Evolutionary conservation across 202 grass and related monocot species (phyloP), one percentile per base, ranked within the genome.

Genomic region (Zizania palustris): DNA sequence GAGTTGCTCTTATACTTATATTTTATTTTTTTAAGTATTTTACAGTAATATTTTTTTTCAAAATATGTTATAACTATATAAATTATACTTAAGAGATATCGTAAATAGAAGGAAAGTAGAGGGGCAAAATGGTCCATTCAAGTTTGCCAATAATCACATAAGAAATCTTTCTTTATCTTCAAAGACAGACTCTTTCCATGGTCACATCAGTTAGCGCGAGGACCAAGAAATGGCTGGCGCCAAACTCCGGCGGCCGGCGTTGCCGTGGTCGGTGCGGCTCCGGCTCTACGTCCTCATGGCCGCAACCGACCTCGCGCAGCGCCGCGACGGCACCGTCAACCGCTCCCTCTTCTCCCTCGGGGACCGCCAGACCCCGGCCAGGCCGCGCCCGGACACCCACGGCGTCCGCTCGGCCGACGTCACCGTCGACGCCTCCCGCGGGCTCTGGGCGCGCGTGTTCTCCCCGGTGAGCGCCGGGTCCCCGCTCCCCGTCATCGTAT

Each of bases 401-500:
- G 83, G 75, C 40, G 75, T 80, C 67, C 60, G 67, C 36, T 55
- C 68, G 36, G n/a, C 19, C 3, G 83, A 85, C 33, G 37, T 79
- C 75, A 55, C 55, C 67, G 28, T 85, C 39, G 75, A 85, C 48
- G 11, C 64, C 15, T 40, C 75, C 9, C 83, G 68, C 1, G 38
- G 18, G 38, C 65, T 89, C 28, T 89, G 77, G 82, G 50, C 83
- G 9, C 82, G 71, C 57, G 62, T 89, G 37, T 89, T 76, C 60
- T 33, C 4, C 65, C 42, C 46, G 63, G 50, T 0, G 6, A 14
- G 33, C 21, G 2, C 21, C 5, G 19, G 12, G 1, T 8, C 0
- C 7, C 1, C 2, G 7, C 35, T 73, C 11, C 72, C 86, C 55
- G 45, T 81, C 19, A 9, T 89, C 35, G 64, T 90, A 2, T 68